These are phyloP conservation scores for Hyaloscypha hepaticicola DNA, from an alignment of 495 filamentous ascomycete species.

Conservation along the genomic window DNA sequence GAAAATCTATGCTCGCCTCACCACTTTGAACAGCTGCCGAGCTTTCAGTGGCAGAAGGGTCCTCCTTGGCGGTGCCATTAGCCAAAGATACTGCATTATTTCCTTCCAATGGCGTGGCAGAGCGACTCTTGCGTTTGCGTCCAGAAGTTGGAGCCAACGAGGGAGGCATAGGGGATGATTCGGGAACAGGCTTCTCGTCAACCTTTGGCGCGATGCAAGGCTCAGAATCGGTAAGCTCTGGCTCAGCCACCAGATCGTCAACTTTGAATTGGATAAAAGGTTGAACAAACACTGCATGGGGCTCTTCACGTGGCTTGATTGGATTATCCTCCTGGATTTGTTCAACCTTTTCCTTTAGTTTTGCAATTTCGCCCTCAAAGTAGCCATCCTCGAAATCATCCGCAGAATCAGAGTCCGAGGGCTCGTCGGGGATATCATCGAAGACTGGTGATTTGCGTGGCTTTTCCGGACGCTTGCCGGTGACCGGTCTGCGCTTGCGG, in stretches of 20 bases:
- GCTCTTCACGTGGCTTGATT: conserved; percentile 31
- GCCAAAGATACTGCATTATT: neutral
- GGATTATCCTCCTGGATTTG: conserved; percentile 42
- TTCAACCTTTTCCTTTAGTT: conserved; percentile 42
- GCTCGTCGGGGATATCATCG: conserved; percentile 15
- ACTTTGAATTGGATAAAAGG: conserved; percentile 13
- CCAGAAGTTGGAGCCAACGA: conserved; percentile 1
- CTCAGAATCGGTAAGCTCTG: conserved; percentile 25
- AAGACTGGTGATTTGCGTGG: neutral
- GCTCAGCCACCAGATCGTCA: neutral
- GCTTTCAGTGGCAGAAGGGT: neutral
- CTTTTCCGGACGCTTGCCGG: conserved; percentile 9
- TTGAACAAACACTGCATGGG: neutral
- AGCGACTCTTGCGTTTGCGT: conserved; percentile 2
- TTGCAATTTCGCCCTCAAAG: conserved; percentile 45
- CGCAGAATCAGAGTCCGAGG: conserved; percentile 43
- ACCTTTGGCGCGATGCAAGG: conserved; percentile 35
- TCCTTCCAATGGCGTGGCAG: neutral
- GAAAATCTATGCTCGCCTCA: neutral
- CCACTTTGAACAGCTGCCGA: neutral
- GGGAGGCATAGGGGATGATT: neutral
- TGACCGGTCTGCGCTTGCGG: conserved; percentile 5
- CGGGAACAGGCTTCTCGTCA: neutral
- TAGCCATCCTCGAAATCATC: conserved; percentile 50
- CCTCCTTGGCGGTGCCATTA: neutral